Evolutionary conservation across 495 filamentous ascomycete species (phyloP).

Genomic region (Geoglossum glabrum): DNA sequence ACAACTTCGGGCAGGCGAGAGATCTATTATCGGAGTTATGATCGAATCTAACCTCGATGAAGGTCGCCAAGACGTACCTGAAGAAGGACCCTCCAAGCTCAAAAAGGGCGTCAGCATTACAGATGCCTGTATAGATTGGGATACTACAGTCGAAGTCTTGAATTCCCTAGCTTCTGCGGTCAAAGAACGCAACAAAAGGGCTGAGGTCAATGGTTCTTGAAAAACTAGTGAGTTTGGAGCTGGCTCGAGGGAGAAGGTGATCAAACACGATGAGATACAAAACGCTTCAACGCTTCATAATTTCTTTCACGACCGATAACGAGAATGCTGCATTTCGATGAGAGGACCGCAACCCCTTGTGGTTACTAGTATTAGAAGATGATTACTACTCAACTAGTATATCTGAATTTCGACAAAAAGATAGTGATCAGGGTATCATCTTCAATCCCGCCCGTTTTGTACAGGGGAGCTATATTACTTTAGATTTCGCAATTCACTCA

Average conservation of each 20-base stretch:
- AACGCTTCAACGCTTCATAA: no score
- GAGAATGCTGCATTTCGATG: no score
- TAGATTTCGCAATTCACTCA: no score
- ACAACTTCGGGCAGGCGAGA: conserved; percentile 74
- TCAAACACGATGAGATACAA: no score
- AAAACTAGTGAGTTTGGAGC: no score
- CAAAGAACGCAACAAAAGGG: conserved; percentile 33
- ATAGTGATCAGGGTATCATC: background rate
- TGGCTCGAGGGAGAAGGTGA: no score
- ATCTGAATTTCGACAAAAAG: background rate
- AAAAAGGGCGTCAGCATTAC: conserved; percentile 94
- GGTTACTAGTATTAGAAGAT: background rate
- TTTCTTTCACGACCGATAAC: no score
- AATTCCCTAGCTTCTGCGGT: conserved; percentile 76
- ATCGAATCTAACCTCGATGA: conserved; percentile 96
- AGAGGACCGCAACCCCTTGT: background rate
- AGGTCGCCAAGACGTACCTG: conserved; percentile 82
- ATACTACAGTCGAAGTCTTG: conserved; percentile 65
- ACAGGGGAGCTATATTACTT: no score
- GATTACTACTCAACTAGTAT: background rate
- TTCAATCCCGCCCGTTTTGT: no score
- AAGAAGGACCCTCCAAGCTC: conserved; percentile 56
- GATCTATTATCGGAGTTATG: conserved; percentile 87
- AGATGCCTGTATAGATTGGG: conserved; percentile 94
- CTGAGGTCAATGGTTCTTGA: conserved; percentile 4